Base-by-base conservation (phyloP, 495 filamentous ascomycete species). In the Thermochaetoides thermophila region DNA sequence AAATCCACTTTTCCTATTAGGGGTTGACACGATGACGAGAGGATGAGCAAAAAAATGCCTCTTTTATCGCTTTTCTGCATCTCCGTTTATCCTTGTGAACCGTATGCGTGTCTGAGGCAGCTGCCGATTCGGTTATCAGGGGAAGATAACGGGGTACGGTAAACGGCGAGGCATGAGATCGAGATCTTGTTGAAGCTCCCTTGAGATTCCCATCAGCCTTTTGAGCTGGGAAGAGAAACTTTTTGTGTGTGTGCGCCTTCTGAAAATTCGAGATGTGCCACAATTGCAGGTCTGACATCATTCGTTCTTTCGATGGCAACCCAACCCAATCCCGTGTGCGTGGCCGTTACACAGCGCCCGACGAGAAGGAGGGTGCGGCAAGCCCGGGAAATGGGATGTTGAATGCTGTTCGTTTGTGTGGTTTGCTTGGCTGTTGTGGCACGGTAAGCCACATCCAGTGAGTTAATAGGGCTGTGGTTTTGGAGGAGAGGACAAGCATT, bases 1-100 rank as follows among this genome's bases (percentile, higher is more conserved):
- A 30, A 37, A 36, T 39, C 34, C 34, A 39, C 37, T 17, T 19
- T 17, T 25, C 14, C 37, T 11, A 24, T 23, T 32, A 39, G 32
- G 39, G 39, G 32, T 18, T 22, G 9, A 26, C 17, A 34, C n/a
- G 42, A 45, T 45, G 45, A 45, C 43, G 46, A 44, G 34, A 41
- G 30, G 28, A 40, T 38, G 39, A 42, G 37, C 18, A 26, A 38
- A 13, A 44, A 49, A 24, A 45, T 40, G 35, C 42, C 43, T 40
- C 39, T 44, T 29, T 24, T 24, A 24, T 24, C 21, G 21, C 21
- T 24, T 24, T 24, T 24, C 21, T 24, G 21, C 21, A 24, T 24
- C 16, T 35, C 31, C 20, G 26, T 23, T 34, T 13, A 14, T 21
- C 27, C 12, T 30, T 5, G 21, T 24, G 21, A 24, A 24, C 21